Evolutionary conservation across 495 filamentous ascomycete genomes (phyloP).

Genomic region (Talaromyces stipitatus): DNA sequence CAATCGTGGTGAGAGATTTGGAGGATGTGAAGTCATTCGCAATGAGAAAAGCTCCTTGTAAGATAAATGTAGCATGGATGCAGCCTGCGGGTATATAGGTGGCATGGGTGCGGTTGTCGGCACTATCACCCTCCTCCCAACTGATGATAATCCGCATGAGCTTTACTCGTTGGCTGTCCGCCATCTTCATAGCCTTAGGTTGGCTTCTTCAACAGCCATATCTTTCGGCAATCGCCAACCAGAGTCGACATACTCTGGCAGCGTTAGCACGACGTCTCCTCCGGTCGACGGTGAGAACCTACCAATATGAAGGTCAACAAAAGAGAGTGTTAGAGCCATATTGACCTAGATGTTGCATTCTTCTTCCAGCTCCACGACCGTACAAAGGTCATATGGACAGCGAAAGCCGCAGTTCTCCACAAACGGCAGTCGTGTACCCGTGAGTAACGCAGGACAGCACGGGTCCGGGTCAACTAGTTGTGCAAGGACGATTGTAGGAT

Average conservation of each 20-base stretch:
- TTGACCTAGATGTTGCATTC: constrained; percentile 9
- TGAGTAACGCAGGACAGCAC: constrained; percentile 4
- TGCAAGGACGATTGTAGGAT: constrained; percentile 5
- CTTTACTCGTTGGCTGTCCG: constrained; percentile 8
- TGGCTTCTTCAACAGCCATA: constrained; percentile 10
- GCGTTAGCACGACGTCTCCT: background rate
- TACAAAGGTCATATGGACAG: constrained; percentile 3
- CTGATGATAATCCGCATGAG: constrained; percentile 2
- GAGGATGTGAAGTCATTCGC: constrained; percentile 13
- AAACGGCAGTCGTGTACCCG: constrained; percentile 4
- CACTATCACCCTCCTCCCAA: constrained; percentile 12
- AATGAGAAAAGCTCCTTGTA: constrained; percentile 11
- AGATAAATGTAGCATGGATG: constrained; percentile 11
- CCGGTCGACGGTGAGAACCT: background rate
- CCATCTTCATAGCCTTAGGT: constrained; percentile 8
- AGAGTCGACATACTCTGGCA: constrained; percentile 9
- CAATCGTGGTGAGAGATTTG: constrained; percentile 8
- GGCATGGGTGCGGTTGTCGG: constrained; percentile 10
- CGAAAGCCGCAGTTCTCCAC: constrained; percentile 7
- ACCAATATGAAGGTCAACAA: constrained; percentile 14
- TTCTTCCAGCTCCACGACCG: constrained; percentile 9
- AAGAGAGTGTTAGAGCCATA: constrained; percentile 11
- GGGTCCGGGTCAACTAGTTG: constrained; percentile 7
- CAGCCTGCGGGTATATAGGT: constrained; percentile 11
- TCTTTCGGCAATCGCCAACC: constrained; percentile 12